These are phyloP conservation scores for Fonsecaea nubica DNA, from an alignment of 2,329 filamentous ascomycete genomes.

Conservation along the genomic window DNA sequence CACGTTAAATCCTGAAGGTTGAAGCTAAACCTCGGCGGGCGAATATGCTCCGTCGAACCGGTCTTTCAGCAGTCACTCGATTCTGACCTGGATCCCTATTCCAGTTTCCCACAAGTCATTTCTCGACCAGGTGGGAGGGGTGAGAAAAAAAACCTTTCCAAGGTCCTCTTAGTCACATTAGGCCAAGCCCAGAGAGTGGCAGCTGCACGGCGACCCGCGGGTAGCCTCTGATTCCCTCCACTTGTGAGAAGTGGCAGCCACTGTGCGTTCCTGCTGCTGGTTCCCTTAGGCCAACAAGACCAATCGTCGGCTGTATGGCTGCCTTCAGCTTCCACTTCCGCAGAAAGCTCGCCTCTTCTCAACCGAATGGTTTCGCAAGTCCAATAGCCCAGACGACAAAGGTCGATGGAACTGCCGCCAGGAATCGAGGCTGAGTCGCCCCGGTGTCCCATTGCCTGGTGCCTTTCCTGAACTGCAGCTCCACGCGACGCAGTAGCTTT, in stretches of 20 bases:
- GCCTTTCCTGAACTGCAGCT: slow-evolving; percentile 12
- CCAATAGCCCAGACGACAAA: slow-evolving; percentile 16
- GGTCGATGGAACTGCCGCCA: slow-evolving; percentile 26
- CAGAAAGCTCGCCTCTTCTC: slow-evolving; percentile 11
- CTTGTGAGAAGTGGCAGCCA: slow-evolving; percentile 10
- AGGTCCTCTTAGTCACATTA: slow-evolving; percentile 30
- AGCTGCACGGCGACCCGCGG: slow-evolving; percentile 30
- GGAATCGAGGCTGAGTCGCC: slow-evolving; percentile 33
- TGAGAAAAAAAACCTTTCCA: slow-evolving; percentile 20
- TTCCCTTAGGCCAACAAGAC: slow-evolving; percentile 1
- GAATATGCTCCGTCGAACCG: slow-evolving; percentile 20
- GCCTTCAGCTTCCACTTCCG: slow-evolving; percentile 23
- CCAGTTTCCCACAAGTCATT: slow-evolving; percentile 20
- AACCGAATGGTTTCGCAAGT: slow-evolving; percentile 16
- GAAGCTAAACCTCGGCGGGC: slow-evolving; percentile 27
- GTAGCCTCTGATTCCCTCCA: slow-evolving; percentile 28
- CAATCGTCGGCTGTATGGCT: slow-evolving; percentile 15
- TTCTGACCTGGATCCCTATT: slow-evolving; percentile 17
- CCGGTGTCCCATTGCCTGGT: slow-evolving; percentile 27
- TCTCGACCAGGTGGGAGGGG: slow-evolving; percentile 11
- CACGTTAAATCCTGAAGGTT: slow-evolving; percentile 6
- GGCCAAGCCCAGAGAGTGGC: slow-evolving; percentile 27
- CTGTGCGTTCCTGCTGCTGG: slow-evolving; percentile 10
- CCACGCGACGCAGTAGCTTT: slow-evolving; percentile 28
- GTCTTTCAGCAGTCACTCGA: slow-evolving; percentile 26